Percentiles rank a stretch among this genome's conserved stretches.
Conservation (phyloP, 306 rosid species). For the Quercus bicolor region DNA sequence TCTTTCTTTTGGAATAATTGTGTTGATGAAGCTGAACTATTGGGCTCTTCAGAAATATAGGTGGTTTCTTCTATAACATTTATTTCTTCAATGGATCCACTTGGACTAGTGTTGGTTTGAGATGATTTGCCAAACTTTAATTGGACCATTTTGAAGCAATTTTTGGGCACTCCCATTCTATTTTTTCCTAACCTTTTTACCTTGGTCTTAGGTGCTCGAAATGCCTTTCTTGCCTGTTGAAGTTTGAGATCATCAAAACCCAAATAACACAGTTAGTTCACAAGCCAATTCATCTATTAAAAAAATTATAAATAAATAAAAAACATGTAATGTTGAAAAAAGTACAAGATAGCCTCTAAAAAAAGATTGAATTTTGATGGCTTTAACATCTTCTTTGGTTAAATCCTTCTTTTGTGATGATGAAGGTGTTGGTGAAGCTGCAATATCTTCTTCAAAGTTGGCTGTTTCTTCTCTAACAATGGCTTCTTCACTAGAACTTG, state of each 20-base stretch:
- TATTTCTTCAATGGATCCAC: conserved; percentile 20
- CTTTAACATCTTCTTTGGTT: conserved; percentile 43
- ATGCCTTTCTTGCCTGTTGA: neutral
- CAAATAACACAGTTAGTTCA: neutral
- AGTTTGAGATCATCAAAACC: neutral
- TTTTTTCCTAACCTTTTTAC: neutral
- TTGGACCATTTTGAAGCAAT: conserved; percentile 46
- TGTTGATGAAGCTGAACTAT: neutral
- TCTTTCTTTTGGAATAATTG: neutral
- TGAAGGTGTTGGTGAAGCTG: conserved; percentile 1
- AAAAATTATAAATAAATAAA: neutral
- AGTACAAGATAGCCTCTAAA: conserved; percentile 83
- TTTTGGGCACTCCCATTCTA: conserved; percentile 41
- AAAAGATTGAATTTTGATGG: conserved; percentile 66
- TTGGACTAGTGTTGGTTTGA: conserved; percentile 22
- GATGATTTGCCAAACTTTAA: conserved; percentile 38
- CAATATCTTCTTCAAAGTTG: conserved; percentile 1
- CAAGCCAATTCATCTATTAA: too few relatives aligned
- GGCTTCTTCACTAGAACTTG: conserved; percentile 21
- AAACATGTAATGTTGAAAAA: neutral
- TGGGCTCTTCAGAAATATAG: neutral
- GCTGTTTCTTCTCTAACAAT: conserved; percentile 15
- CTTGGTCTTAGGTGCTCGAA: neutral
- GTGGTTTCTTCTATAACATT: neutral
- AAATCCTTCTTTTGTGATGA: neutral